Conservation (phyloP, 2,329 filamentous ascomycete species). For the Fusarium guadeloupense region DNA sequence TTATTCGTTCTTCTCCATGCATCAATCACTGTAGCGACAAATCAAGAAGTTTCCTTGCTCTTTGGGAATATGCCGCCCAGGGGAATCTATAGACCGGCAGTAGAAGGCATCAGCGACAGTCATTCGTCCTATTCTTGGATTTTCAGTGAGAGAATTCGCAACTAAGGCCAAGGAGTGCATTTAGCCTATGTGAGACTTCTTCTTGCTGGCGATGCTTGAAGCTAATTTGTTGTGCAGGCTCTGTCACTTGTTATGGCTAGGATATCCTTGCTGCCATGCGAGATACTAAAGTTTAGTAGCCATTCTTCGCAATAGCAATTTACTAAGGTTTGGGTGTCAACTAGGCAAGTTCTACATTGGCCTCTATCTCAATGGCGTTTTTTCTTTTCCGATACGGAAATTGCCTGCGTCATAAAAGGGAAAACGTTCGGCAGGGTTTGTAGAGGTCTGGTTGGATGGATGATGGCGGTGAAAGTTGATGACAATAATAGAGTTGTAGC, state of each 20-base stretch:
- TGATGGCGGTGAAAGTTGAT: not conserved
- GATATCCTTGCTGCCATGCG: rapidly evolving
- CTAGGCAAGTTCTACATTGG: conserved; percentile 2
- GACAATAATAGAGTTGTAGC: not conserved
- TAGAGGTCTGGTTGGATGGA: not conserved
- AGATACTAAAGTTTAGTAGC: not conserved
- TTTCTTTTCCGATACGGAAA: not conserved
- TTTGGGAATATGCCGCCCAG: conserved; percentile 48
- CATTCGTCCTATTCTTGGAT: conserved; percentile 18
- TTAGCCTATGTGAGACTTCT: conserved; percentile 41
- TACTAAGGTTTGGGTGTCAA: not conserved
- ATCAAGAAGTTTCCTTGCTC: too few relatives aligned
- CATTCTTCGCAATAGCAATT: not conserved
- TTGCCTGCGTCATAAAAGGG: not conserved
- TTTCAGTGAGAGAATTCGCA: conserved; percentile 11
- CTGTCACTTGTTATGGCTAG: not conserved
- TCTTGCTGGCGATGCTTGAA: conserved; percentile 23
- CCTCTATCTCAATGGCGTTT: not conserved
- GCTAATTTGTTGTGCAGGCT: conserved; percentile 1
- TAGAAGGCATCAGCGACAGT: not conserved
- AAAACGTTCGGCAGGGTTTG: not conserved
- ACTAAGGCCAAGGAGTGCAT: conserved; percentile 30
- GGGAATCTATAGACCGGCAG: not conserved
- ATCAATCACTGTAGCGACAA: conserved; percentile 61
- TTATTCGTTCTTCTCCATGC: conserved; percentile 66